These are phyloP conservation scores for Mangifera indica DNA, from an alignment of 345 rosid genomes.

Conservation along the genomic window DNA sequence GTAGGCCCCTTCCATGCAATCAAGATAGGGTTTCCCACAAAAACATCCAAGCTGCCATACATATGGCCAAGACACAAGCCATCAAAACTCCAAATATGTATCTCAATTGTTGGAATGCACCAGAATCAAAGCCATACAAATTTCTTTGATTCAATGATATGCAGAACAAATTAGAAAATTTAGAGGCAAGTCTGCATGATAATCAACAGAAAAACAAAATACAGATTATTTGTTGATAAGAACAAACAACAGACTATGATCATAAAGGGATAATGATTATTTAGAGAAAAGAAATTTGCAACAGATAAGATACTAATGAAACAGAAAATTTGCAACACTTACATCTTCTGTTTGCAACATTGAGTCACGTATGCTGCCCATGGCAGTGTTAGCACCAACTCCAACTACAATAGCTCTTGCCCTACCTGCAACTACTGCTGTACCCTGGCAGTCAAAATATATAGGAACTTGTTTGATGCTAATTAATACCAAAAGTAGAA, in stretches of 20 bases:
- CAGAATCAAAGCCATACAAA: neutral
- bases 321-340: constrained; percentile 29
- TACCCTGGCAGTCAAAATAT: constrained; percentile 73
- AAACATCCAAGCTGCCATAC: constrained; percentile 1
- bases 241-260: neutral
- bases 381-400: constrained; percentile 95
- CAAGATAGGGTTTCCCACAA: neutral
- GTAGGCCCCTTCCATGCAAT: neutral
- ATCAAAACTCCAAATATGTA: constrained; percentile 9
- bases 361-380: constrained; percentile 98
- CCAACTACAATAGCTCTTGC: constrained; percentile 95
- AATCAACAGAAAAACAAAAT: constrained; percentile 13
- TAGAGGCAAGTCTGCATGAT: neutral
- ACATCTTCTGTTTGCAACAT: constrained; percentile 94
- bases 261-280: neutral
- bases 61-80: neutral
- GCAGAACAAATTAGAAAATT: constrained; percentile 11
- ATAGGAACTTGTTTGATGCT: constrained; percentile 14
- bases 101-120: neutral
- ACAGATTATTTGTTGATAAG: no score
- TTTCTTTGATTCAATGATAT: neutral
- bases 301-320: constrained; percentile 14
- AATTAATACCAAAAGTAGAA: constrained; percentile 7
- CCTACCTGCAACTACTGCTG: constrained; percentile 86
- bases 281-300: neutral